Percentiles rank a stretch among this genome's conserved stretches.
These are phyloP conservation scores for Phaeosphaeria sp. DNA, from an alignment of 2,329 filamentous ascomycete species.

Conservation along the genomic window DNA sequence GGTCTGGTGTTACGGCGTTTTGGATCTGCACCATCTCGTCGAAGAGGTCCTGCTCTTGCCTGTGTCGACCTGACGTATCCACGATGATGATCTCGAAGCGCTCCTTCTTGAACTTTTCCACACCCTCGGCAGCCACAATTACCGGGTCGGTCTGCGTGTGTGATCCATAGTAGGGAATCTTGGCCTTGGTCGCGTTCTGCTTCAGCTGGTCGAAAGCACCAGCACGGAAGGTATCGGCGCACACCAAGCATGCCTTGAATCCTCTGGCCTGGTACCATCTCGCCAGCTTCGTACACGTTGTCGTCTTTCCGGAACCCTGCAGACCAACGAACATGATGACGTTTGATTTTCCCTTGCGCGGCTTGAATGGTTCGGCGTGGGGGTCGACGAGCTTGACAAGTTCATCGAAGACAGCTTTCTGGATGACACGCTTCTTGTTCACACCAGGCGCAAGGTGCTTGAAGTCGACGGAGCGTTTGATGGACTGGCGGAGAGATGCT, in stretches of 20 bases:
- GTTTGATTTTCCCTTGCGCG: constrained; percentile 93
- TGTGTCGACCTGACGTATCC: constrained; percentile 92
- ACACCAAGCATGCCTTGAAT: constrained; percentile 92
- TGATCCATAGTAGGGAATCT: constrained; percentile 98
- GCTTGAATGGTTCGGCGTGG: constrained; percentile 93
- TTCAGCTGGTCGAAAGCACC: constrained; percentile 98
- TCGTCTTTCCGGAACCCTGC: constrained; percentile 97
- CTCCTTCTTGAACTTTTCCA: constrained; percentile 99
- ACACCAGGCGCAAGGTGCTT: constrained; percentile 88
- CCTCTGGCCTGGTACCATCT: constrained; percentile 93
- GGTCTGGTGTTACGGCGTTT: constrained; percentile 84
- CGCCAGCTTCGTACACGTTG: constrained; percentile 95
- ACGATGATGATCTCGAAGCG: constrained; percentile 98
- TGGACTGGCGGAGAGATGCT: constrained; percentile 88
- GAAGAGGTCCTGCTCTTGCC: constrained; percentile 93
- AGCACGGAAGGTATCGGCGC: constrained; percentile 97
- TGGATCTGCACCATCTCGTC: constrained; percentile 99
- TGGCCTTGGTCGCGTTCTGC: constrained; percentile 98
- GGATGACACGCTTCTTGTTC: constrained; percentile 98
- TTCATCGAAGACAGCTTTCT: constrained; percentile 97
- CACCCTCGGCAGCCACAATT: constrained; percentile 90
- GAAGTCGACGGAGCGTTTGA: constrained; percentile 90
- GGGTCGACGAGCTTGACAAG: constrained; percentile 95
- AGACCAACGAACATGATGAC: constrained; percentile 99
- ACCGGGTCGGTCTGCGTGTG: constrained; percentile 96